Evolutionary conservation across 345 rosid genomes (phyloP).

Genomic region (Populus euphratica): DNA sequence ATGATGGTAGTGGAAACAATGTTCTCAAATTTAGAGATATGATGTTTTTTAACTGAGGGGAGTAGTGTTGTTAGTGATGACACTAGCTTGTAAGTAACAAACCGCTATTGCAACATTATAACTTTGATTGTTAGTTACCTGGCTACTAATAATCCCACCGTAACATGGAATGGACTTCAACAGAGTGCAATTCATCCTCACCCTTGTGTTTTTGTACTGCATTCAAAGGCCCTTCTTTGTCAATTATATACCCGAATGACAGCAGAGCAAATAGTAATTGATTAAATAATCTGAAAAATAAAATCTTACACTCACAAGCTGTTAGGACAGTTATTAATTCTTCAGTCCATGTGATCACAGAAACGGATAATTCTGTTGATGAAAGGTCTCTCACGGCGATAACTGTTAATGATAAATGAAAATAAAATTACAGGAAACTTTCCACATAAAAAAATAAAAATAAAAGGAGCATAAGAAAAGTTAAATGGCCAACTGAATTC

Average conservation of each 20-base stretch:
- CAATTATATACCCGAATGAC: background rate
- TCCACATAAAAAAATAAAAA: background rate
- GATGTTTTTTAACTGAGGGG: background rate
- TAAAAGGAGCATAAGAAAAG: background rate
- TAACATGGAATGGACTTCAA: background rate
- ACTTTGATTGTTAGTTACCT: background rate
- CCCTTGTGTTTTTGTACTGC: conserved; percentile 7
- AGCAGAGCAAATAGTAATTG: background rate
- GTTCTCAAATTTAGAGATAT: background rate
- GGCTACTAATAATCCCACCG: background rate
- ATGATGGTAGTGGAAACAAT: background rate
- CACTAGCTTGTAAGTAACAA: background rate
- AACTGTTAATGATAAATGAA: conserved; percentile 40
- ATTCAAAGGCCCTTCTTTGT: background rate
- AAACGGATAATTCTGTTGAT: conserved; percentile 61
- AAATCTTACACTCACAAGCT: conserved; percentile 12
- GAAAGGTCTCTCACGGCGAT: conserved; percentile 57
- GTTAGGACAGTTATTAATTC: conserved; percentile 14
- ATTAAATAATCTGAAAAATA: background rate
- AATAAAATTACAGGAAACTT: background rate
- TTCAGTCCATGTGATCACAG: conserved; percentile 53
- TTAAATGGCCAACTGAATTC: background rate
- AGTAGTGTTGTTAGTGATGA: background rate
- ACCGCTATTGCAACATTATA: background rate
- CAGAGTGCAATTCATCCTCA: background rate